These are phyloP conservation scores for Lipomyces yarrowii DNA, from an alignment of 1,139 yeast species.

Conservation along the genomic window DNA sequence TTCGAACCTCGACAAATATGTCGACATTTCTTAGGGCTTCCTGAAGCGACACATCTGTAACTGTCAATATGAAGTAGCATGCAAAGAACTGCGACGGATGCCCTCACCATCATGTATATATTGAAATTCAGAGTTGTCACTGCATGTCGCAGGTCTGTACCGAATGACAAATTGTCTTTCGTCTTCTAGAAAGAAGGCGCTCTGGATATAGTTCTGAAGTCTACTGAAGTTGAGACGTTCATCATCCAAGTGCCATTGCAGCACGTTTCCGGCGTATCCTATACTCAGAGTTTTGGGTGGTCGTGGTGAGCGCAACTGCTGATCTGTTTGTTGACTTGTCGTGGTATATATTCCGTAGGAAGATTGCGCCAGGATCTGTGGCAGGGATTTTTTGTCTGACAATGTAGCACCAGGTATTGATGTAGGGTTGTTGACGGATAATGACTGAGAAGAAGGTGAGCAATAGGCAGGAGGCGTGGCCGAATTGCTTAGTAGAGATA, in stretches of 20 bases:
- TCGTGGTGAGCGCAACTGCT: background rate
- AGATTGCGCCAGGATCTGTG: background rate
- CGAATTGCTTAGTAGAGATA: background rate
- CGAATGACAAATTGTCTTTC: slow-evolving; percentile 9
- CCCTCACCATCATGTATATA: slow-evolving; percentile 12
- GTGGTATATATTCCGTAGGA: background rate
- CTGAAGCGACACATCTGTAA: slow-evolving; percentile 6
- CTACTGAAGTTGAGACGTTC: slow-evolving; percentile 14
- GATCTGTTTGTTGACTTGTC: background rate
- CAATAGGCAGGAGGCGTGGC: background rate
- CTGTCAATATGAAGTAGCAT: background rate
- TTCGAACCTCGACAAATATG: background rate
- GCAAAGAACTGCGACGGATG: background rate
- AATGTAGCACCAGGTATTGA: background rate
- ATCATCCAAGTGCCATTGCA: slow-evolving; percentile 25
- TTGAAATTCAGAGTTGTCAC: background rate
- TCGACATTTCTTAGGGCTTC: background rate
- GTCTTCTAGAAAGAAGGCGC: slow-evolving; percentile 24
- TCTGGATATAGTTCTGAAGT: slow-evolving; percentile 20
- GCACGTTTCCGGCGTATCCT: slow-evolving; percentile 17
- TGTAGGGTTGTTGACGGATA: background rate
- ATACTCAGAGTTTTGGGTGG: slow-evolving; percentile 15
- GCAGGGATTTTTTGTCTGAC: slow-evolving; percentile 1
- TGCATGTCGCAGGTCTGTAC: slow-evolving; percentile 4
- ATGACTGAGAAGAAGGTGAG: slow-evolving; percentile 3